Percentiles rank a stretch among this genome's conserved stretches.
Conservation (phyloP, 441 rosid species). For the Breynia disticha region DNA sequence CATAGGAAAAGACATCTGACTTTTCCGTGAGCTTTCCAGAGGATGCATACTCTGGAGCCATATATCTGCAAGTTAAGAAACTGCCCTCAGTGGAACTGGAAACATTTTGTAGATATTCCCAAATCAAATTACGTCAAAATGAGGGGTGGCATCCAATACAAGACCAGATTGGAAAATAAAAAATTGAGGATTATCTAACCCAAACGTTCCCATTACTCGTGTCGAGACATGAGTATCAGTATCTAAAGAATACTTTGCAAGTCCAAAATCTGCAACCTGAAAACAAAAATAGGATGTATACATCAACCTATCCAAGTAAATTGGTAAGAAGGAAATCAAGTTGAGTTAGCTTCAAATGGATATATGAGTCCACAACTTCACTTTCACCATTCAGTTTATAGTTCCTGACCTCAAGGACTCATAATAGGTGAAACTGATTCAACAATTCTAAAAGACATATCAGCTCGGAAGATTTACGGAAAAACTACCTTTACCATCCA, state of each 20-base stretch:
- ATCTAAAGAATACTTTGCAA: conserved; percentile 70
- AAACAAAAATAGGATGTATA: conserved; percentile 2
- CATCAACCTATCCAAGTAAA: neutral
- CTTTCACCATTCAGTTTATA: neutral
- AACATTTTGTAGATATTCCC: conserved; percentile 4
- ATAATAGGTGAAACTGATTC: no score
- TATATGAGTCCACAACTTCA: neutral
- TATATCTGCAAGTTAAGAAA: conserved; percentile 35
- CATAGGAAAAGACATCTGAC: conserved; percentile 91
- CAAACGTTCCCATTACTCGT: conserved; percentile 94
- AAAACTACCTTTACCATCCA: neutral
- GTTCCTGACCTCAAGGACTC: neutral
- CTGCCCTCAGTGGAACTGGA: neutral
- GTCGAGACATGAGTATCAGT: conserved; percentile 89
- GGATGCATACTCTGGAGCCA: conserved; percentile 95
- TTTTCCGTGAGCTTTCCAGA: conserved; percentile 88
- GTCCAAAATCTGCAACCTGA: conserved; percentile 96
- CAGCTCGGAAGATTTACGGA: neutral
- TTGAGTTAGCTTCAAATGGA: neutral
- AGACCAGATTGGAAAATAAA: neutral
- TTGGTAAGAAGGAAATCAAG: conserved; percentile 1
- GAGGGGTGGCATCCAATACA: neutral
- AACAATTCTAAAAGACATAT: neutral
- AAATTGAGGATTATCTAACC: conserved; percentile 31
- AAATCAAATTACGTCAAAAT: neutral